Conservation (phyloP, 1,139 yeast genomes). For the Pneumocystis murina region DNA sequence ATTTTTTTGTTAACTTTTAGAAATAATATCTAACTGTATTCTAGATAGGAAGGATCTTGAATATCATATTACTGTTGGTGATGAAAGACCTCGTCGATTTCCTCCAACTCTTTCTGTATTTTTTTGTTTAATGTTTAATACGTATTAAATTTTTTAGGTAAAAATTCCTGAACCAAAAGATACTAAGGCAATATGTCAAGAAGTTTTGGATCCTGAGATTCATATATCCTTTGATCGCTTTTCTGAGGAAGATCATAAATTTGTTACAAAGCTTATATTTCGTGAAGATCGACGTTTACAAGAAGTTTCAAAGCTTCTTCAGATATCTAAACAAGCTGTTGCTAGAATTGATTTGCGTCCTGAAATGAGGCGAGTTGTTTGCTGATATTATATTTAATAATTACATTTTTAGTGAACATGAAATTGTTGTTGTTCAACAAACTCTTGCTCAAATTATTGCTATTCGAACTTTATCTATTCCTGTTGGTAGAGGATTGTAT, state of each 20-base stretch:
- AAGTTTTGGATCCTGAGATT: slow-evolving; percentile 1
- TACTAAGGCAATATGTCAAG: slow-evolving; percentile 11
- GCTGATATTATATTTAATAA: slow-evolving; percentile 23
- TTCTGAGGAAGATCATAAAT: slow-evolving; percentile 23
- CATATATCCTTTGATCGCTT: slow-evolving; percentile 29
- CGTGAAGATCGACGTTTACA: slow-evolving; percentile 64
- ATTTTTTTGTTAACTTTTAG: background rate
- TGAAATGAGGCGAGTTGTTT: slow-evolving; percentile 10
- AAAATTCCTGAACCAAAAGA: slow-evolving; percentile 1
- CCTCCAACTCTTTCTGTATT: slow-evolving; percentile 12
- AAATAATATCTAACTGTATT: background rate
- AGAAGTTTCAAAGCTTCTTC: slow-evolving; percentile 58
- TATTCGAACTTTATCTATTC: slow-evolving; percentile 58
- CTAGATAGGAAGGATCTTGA: background rate
- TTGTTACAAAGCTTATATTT: slow-evolving; percentile 37
- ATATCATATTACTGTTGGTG: background rate
- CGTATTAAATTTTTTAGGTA: slow-evolving; percentile 6
- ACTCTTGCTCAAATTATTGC: slow-evolving; percentile 51
- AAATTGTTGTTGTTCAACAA: slow-evolving; percentile 43
- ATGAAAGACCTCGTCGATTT: slow-evolving; percentile 1
- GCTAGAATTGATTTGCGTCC: slow-evolving; percentile 27
- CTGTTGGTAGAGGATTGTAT: slow-evolving; percentile 63
- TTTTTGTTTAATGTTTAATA: slow-evolving; percentile 42
- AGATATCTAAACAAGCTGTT: slow-evolving; percentile 40
- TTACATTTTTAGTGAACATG: slow-evolving; percentile 39